Evolutionary conservation across 2,329 filamentous ascomycete genomes (phyloP).

Genomic region (Epichloe sp.): DNA sequence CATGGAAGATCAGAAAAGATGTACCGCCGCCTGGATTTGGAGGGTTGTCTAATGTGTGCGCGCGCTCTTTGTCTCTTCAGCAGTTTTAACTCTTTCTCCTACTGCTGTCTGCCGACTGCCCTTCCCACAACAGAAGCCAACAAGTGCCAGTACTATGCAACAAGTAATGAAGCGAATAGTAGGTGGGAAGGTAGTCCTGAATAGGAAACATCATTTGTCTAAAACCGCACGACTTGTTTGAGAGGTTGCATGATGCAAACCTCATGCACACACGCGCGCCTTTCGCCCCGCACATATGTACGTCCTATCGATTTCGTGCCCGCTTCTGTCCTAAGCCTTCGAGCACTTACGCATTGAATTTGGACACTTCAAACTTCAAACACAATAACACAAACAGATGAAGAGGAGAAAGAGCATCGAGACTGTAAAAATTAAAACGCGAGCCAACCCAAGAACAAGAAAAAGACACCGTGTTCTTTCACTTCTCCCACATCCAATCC

Average conservation of each 20-base stretch:
- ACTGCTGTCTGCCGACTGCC: no score
- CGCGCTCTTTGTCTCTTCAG: no score
- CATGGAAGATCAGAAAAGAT: no score
- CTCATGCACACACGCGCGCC: neutral
- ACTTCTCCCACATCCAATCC: neutral
- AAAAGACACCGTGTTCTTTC: neutral
- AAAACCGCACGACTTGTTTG: neutral
- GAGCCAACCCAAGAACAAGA: slow-evolving; percentile 2
- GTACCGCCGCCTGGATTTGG: no score
- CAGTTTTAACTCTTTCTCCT: no score
- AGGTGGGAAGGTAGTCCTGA: neutral
- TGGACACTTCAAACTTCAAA: neutral
- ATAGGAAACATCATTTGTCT: neutral
- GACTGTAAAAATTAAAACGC: slow-evolving; percentile 3
- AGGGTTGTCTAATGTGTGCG: no score
- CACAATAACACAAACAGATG: neutral
- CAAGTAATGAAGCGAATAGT: neutral
- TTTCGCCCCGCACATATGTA: slow-evolving; percentile 1
- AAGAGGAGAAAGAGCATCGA: neutral
- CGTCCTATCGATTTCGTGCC: neutral
- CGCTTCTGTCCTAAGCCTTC: neutral
- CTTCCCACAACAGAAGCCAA: neutral
- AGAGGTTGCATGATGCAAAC: slow-evolving; percentile 1
- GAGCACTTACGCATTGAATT: neutral
- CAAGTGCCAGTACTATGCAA: neutral